Base-by-base conservation (phyloP, 2,329 filamentous ascomycete genomes). In the Fusarium phyllophilum region DNA sequence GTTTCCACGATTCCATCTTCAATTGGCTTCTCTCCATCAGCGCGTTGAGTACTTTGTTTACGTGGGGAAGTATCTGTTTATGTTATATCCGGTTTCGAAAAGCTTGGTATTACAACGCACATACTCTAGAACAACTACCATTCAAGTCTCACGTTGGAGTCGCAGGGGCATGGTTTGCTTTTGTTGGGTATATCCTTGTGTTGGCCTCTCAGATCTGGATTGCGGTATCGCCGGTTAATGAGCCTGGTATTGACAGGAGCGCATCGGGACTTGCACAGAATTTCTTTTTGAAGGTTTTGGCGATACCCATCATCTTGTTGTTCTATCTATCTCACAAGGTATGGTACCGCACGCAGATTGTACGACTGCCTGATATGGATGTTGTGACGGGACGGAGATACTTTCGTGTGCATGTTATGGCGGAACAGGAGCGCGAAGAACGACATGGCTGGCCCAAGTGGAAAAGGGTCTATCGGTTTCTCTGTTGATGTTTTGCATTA, bases 31-130 rank as follows among this genome's bases (percentile, higher is more conserved):
- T 93, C 18, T 90, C 93, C 58, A 86, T 94, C 55, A 93, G 92
- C 8, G 92, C 91, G 39, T 86, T 95, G 18, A 92, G 91, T 18
- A 91, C 89, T 39, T 88, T 94, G 77, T 94, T 95, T 84, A 95
- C 92, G 5, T 95, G 93, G 93, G 90, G 86, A 44, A 93, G 93
- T 71, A 96, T 97, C 80, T 97, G 94, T 81, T 84, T 97, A 6
- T 90, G 92, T 34, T 95, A 98, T 82, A 97, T 98, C 79, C 94
- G 95, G 48, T 98, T 98, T 88, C 94, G 95, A 73, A 84, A 85
- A 33, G 94, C 91, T 12, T 97, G 94, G 94, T 86, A 85, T 33
- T 79, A 84, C 14, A 89, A 91, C 67, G 93, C 92, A 36, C 91
- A 92, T 79, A 87, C 85, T 10, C 84, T 96, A 20, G 86, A 90